phyloP scores from a whole-genome alignment of 768 basidiomycete genomes.

The Boletus pseudopeckii region DNA sequence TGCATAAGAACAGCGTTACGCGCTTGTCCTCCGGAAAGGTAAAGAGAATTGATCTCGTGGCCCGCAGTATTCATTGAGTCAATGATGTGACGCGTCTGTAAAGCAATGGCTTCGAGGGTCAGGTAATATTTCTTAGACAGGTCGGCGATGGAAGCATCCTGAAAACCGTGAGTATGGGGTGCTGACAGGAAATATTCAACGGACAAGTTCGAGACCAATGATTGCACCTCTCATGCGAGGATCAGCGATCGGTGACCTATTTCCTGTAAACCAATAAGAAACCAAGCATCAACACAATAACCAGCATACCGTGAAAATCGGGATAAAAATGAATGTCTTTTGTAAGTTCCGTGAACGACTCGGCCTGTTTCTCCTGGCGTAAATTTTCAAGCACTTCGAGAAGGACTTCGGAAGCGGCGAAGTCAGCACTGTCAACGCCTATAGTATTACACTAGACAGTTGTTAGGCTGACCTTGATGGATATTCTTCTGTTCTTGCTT shows the following conservation, averaged over 20 bases:
- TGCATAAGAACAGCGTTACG: slow-evolving; percentile 87
- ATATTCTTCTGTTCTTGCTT: slow-evolving; percentile 58
- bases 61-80: slow-evolving; percentile 86
- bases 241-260: slow-evolving; percentile 95
- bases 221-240: slow-evolving; percentile 93
- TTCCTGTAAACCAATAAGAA: slow-evolving; percentile 51
- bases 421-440: not conserved
- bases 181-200: slow-evolving; percentile 9
- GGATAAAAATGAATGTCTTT: slow-evolving; percentile 94
- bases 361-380: slow-evolving; percentile 48
- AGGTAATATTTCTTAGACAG: slow-evolving; percentile 89
- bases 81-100: slow-evolving; percentile 93
- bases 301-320: slow-evolving; percentile 75
- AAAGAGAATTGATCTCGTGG: slow-evolving; percentile 78
- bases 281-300: not conserved
- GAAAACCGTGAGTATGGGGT: not conserved
- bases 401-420: slow-evolving; percentile 47
- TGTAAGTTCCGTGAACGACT: slow-evolving; percentile 77
- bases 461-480: slow-evolving; percentile 42
- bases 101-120: slow-evolving; percentile 88
- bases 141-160: slow-evolving; percentile 73
- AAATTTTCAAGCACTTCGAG: slow-evolving; percentile 71
- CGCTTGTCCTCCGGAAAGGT: slow-evolving; percentile 92
- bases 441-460: not conserved
- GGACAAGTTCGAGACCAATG: slow-evolving; percentile 75